Base-by-base conservation (phyloP, 805 yeast genomes). In the Candida xiaguanensis region DNA sequence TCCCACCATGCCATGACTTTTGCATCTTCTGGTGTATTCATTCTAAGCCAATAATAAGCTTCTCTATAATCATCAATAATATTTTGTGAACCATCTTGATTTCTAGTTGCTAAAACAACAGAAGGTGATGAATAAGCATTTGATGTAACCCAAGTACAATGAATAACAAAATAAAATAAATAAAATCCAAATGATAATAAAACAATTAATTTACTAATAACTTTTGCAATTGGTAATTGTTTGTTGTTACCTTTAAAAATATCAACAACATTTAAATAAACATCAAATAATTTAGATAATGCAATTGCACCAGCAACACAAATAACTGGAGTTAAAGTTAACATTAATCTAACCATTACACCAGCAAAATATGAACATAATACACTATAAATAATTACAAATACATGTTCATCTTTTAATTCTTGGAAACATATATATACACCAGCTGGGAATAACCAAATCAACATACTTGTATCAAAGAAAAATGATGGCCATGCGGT, bases 1-100 rank as follows among this genome's bases (percentile, higher is more conserved):
- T 95, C 99, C 99, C 99, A 93, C 99, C 99, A 93, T 8, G 97
- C 83, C 84, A 95, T 88, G 45, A 93, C 85, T 63, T 86, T 90
- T 25, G 97, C 85, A 59, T 93, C 98, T 60, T 93, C 96, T 3
- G 85, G 80, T 1, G 99, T 93, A 68, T 93, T 93, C 96, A 91
- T 90, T 57, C 99, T 81, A 53, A 93, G 72, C 99, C 99, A 93
- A 63, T 91, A 93, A 70, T 93, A 93, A 8, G 98, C 99, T 72
- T 93, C 99, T 67, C 99, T 81, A 73, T 83, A 93, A 64, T 93
- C 99, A 63, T 93, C 99, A 56, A 93, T 93, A 49, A 91, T 68
- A 44, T 75, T 73, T 50, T 78, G 82, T 13, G 86, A 76, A 1
- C 99, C 99, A 58, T 93, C 96, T 23, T 95, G 83, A 48, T 76